Percentiles rank a stretch among this genome's conserved stretches.
phyloP scores from a whole-genome alignment of 108 stramenopile genomes.

The Chaetoceros muelleri region DNA sequence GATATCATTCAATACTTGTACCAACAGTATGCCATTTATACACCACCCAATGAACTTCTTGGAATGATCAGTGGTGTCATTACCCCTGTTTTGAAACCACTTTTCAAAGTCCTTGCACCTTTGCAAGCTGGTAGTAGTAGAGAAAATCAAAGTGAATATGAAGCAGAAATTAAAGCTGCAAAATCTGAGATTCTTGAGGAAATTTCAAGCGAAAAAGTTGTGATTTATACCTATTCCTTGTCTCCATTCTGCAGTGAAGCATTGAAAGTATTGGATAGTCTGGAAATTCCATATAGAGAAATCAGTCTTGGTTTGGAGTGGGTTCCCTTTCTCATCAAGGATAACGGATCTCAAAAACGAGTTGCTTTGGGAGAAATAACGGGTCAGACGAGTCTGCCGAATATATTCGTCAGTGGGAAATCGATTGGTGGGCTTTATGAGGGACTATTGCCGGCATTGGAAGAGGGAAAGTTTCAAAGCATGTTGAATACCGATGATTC shows the following conservation, averaged over 20 bases:
- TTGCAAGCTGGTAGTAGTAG: constrained; percentile 11
- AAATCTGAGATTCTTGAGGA: constrained; percentile 29
- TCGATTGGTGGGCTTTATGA: constrained; percentile 55
- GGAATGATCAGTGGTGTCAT: constrained; percentile 30
- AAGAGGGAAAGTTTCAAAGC: constrained; percentile 23
- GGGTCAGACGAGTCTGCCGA: constrained; percentile 63
- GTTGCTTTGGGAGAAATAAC: constrained; percentile 52
- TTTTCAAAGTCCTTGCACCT: constrained; percentile 29
- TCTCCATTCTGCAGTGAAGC: constrained; percentile 59
- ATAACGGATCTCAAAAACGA: constrained; percentile 27
- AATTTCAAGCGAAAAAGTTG: constrained; percentile 18
- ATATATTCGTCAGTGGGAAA: constrained; percentile 48
- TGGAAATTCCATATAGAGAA: constrained; percentile 34
- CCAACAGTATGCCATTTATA: constrained; percentile 56
- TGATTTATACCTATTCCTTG: constrained; percentile 58
- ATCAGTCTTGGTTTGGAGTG: constrained; percentile 53
- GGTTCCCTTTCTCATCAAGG: constrained; percentile 48
- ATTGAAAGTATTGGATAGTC: constrained; percentile 32
- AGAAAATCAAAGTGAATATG: constrained; percentile 10
- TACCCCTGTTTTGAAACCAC: constrained; percentile 30
- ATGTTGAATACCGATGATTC: too few relatives aligned
- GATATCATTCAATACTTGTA: constrained; percentile 83
- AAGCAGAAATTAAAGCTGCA: constrained; percentile 24
- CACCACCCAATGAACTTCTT: constrained; percentile 52
- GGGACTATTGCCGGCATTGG: constrained; percentile 44